Base-by-base conservation (phyloP, 164 flowering plant genomes). In the Magnolia officinalis region DNA sequence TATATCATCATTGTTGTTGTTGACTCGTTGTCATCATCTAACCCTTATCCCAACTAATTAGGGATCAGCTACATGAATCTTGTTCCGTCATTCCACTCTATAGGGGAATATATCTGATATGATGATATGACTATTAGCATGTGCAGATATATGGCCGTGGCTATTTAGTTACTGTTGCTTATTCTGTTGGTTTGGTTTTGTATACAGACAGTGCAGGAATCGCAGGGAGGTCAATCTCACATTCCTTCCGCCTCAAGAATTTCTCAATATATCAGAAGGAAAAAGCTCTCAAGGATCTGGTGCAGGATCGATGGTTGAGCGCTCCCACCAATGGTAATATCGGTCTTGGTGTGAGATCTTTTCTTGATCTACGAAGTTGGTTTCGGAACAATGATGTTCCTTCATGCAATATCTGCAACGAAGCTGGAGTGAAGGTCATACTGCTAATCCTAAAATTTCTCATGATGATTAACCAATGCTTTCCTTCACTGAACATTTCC, bases 331-430 rank as follows among this genome's bases (percentile, higher is more conserved):
- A 90, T 80, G 92, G 92, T 55, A 82, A 81, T 23, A 81, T 94
- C 73, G 94, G 91, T 68, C 90, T 96, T 76, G 98, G 99, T 75
- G 86, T 90, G 55, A 86, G 96, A 86, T 96, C 99, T 58, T 90
- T 91, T 78, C 92, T 96, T 71, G 98, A 92, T 83, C 88, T 94
- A 49, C 88, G 98, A 51, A 89, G 97, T 77, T 96, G 98, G 98
- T 92, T 96, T 71, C 91, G 82, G 45, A 83, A 45, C 75, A 88
- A 87, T 80, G 91, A 90, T 63, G 83, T 94, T 74, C 91, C 96
- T 65, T 78, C 87, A 29, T 96, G 99, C 82, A 91, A 89, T 64
- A 89, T 91, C 55, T 96, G 99, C 88, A 96, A 94, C 75, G 99
- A 96, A 83, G 95, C 97, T 80, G 98, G 89, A 67, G 85, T 96